Base-by-base conservation (phyloP, 306 rosid genomes). In the Mimosa pudica region DNA sequence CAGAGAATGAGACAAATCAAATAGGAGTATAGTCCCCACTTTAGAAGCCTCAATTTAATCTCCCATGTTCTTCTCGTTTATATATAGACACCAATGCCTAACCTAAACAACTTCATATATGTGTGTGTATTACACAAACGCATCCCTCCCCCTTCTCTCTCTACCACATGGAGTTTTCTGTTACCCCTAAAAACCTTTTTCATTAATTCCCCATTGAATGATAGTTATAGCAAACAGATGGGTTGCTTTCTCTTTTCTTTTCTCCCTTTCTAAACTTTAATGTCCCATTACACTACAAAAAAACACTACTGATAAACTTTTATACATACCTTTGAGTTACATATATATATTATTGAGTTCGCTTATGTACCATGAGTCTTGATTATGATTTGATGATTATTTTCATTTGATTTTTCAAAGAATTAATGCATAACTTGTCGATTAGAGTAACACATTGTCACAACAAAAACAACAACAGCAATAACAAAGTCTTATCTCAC, bases 161-260 rank as follows among this genome's bases (percentile, higher is more conserved):
- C 75, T 30, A 67, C 55, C 83, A 77, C 77, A 74, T 83, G 82
- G 73, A 35, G 41, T 10, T 44, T 69, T 77, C 74, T 80, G 78
- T 72, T 73, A 61, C 78, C 38, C 64, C 71, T 58, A 38, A 55
- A 42, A 64, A 63, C 7, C 18, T 13, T 54, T 51, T 36, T 65
- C 71, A 72, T 83, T 74, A 14, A 74, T 70, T 81, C 66, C 30
- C 4, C 61, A 24, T 77, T 81, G 18, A 67, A 51, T 70, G 45
- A 57, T 68, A 73, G 79, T 83, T 73, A 51, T 69, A 80, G 83
- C 81, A 69, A 73, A 51, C 32, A 81, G 30, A 49, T 81, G 78
- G 74, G 36, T 82, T 82, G 77, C 54, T 73, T 86, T 82, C 79
- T 79, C 71, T 41, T 57, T 38, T 38, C 49, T 75, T 79, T 75